Conservation (phyloP, 108 stramenopile genomes). For the Seminavis robusta region DNA sequence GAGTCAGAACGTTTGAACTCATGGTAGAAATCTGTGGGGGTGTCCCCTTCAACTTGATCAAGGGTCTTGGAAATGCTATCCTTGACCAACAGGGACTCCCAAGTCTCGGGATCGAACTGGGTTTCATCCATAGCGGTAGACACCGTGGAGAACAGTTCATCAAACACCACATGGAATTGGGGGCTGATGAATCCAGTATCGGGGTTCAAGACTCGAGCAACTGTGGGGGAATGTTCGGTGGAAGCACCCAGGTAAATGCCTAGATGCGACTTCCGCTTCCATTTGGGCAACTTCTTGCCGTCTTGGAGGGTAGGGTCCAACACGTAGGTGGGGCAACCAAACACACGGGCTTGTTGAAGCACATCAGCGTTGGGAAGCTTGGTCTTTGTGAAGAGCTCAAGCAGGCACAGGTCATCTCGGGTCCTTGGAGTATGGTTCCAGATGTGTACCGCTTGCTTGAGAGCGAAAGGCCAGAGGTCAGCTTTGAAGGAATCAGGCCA, state of each 20-base stretch:
- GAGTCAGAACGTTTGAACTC: too few species aligned
- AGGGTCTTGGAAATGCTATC: too few species aligned
- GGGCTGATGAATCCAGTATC: slow-evolving; percentile 11
- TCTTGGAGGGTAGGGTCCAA: slow-evolving; percentile 9
- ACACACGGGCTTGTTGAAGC: slow-evolving; percentile 24
- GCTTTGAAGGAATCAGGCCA: slow-evolving; percentile 21
- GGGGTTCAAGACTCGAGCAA: slow-evolving; percentile 27
- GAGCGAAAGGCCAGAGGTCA: slow-evolving; percentile 43
- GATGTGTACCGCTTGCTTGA: slow-evolving; percentile 31
- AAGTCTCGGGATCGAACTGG: too few species aligned
- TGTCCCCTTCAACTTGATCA: too few species aligned
- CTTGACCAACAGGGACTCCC: too few species aligned
- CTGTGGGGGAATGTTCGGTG: slow-evolving; percentile 14
- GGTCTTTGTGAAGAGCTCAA: slow-evolving; percentile 13
- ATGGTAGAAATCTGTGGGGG: too few species aligned
- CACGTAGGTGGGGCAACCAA: slow-evolving; percentile 17
- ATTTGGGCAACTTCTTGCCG: slow-evolving; percentile 19
- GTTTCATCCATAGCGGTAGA: too few species aligned
- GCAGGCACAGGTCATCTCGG: slow-evolving; percentile 5
- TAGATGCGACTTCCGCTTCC: not conserved
- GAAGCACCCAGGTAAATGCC: slow-evolving; percentile 3
- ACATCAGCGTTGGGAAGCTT: not conserved
- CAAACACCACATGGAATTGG: slow-evolving; percentile 30
- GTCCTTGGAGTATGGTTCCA: slow-evolving; percentile 28
- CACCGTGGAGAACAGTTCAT: slow-evolving; percentile 14